Conservation (phyloP, 2,329 filamentous ascomycete genomes). For the Stachybotrys echinatus region DNA sequence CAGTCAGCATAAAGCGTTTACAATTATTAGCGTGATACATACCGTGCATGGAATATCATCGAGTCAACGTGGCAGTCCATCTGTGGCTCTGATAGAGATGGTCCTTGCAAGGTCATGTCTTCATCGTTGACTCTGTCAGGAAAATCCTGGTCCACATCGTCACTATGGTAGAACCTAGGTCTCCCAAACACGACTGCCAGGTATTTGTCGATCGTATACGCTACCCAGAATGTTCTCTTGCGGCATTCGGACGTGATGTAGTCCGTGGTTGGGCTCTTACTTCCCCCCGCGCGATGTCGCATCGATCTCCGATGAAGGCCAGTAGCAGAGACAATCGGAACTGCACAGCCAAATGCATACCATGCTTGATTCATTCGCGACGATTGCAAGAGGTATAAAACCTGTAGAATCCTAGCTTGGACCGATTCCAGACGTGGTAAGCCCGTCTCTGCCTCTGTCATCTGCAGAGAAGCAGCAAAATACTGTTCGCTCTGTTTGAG, state of each 20-base stretch:
- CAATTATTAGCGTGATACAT: neutral
- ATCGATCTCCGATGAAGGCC: slow-evolving; percentile 12
- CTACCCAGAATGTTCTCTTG: slow-evolving; percentile 54
- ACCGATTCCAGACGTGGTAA: slow-evolving; percentile 17
- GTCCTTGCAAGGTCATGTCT: slow-evolving; percentile 40
- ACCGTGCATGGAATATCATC: slow-evolving; percentile 37
- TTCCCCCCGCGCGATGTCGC: slow-evolving; percentile 3
- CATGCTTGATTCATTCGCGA: slow-evolving; percentile 17
- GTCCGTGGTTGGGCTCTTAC: slow-evolving; percentile 16
- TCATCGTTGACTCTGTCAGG: slow-evolving; percentile 51
- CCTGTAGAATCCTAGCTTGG: slow-evolving; percentile 13
- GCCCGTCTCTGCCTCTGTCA: slow-evolving; percentile 17
- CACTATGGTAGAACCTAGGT: slow-evolving; percentile 54
- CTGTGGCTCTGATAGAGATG: slow-evolving; percentile 17
- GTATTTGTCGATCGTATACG: slow-evolving; percentile 57
- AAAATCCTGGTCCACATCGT: slow-evolving; percentile 56
- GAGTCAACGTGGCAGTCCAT: slow-evolving; percentile 42
- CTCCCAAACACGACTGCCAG: slow-evolving; percentile 57
- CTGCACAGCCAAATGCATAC: slow-evolving; percentile 15
- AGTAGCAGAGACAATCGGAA: slow-evolving; percentile 13
- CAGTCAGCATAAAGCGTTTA: neutral
- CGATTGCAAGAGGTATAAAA: slow-evolving; percentile 14
- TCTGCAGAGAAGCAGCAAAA: slow-evolving; percentile 13
- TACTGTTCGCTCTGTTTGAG: slow-evolving; percentile 16
- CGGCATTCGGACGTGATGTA: slow-evolving; percentile 44